phyloP scores from a whole-genome alignment of 345 rosid species.

The Aegle marmelos region DNA sequence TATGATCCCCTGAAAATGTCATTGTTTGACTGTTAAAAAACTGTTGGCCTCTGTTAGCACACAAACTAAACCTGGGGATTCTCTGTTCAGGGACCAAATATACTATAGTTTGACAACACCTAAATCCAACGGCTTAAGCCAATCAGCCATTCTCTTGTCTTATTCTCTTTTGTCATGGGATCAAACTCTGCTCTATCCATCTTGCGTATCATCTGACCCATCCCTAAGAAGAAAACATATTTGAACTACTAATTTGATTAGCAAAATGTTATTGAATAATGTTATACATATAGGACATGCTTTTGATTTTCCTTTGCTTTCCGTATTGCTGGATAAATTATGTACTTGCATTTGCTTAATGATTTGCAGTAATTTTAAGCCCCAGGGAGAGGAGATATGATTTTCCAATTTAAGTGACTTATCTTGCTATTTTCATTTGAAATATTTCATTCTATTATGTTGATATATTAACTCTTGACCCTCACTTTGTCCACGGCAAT shows the following conservation, averaged over 20 bases:
- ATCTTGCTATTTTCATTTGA: background rate
- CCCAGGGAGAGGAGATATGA: background rate
- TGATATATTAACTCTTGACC: background rate
- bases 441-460: conserved; percentile 1
- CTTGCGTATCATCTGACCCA: background rate
- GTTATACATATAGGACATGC: background rate
- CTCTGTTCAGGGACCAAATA: background rate
- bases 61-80: background rate
- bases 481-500: conserved; percentile 8
- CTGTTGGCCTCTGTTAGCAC: background rate
- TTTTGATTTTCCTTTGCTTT: background rate
- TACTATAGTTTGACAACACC: background rate
- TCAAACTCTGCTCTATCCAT: background rate
- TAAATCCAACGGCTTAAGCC: conserved; percentile 1
- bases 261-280: background rate
- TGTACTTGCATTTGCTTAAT: background rate
- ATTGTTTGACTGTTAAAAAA: background rate
- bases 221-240: background rate
- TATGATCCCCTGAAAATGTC: background rate
- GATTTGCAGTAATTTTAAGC: background rate
- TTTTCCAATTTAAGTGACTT: background rate
- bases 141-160: background rate
- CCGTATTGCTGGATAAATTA: background rate
- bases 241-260: background rate
- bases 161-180: background rate